A percentile compares a stretch with the other conserved stretches of the same genome.
Evolutionary conservation across 2,329 filamentous ascomycete genomes (phyloP).

Genomic region (Fusarium sp.): DNA sequence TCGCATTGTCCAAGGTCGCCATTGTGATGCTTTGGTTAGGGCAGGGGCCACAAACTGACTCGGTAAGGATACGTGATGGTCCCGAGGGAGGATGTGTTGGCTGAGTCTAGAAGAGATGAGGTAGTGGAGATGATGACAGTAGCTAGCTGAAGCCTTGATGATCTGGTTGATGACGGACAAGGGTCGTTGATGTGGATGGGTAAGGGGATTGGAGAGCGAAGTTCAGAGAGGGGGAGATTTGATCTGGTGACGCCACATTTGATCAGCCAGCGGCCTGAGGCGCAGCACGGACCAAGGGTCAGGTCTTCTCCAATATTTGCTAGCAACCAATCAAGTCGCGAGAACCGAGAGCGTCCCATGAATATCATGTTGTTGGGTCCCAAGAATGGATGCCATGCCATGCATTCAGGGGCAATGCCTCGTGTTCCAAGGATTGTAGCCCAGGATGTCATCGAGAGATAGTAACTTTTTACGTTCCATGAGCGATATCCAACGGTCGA

Average conservation of each 20-base stretch:
- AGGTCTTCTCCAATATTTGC: neutral
- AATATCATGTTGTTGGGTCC: neutral
- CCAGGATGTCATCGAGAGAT: neutral
- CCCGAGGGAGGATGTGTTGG: neutral
- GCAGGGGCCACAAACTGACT: conserved; percentile 19
- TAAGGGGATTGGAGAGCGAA: conserved; percentile 25
- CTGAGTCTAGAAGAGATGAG: conserved; percentile 24
- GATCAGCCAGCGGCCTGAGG: conserved; percentile 36
- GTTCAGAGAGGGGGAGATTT: conserved; percentile 37
- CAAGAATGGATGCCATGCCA: neutral
- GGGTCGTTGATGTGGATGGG: conserved; percentile 26
- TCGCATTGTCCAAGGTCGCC: conserved; percentile 76
- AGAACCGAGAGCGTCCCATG: neutral
- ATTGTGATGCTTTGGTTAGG: conserved; percentile 20
- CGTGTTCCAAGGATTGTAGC: neutral
- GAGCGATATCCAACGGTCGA: neutral
- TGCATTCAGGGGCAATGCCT: neutral
- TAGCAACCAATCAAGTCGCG: neutral
- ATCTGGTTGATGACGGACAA: conserved; percentile 28
- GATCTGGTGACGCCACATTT: conserved; percentile 38
- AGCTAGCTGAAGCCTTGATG: conserved; percentile 24
- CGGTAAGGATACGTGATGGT: conserved; percentile 25
- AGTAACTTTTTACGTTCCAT: neutral
- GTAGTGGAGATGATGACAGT: conserved; percentile 35
- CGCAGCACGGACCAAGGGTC: conserved; percentile 29